Percentiles rank a stretch among this genome's conserved stretches.
Conservation (phyloP, 2,329 filamentous ascomycete species). For the Lomentospora prolificans region DNA sequence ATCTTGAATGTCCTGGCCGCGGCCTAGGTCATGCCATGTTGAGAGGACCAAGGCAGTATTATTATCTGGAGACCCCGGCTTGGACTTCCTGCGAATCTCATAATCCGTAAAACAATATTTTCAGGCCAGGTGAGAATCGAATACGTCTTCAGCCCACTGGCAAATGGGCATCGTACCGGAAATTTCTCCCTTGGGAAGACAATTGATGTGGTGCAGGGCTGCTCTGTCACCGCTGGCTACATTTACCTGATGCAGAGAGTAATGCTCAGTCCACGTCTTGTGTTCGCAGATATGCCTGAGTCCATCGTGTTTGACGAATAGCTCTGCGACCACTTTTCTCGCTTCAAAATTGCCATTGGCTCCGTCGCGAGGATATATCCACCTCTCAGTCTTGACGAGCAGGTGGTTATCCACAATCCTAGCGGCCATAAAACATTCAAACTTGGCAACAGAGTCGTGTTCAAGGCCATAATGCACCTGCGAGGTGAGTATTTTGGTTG, state of each 20-base stretch:
- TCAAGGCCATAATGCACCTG: background rate
- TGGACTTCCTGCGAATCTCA: background rate
- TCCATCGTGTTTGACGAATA: background rate
- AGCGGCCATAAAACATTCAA: background rate
- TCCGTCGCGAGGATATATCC: background rate
- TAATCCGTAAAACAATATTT: background rate
- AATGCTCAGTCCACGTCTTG: background rate
- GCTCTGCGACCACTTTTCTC: background rate
- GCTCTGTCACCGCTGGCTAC: background rate
- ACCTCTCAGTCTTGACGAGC: background rate
- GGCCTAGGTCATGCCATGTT: background rate
- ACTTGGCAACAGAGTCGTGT: background rate
- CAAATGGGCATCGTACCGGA: background rate
- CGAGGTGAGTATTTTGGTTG: background rate
- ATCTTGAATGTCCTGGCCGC: background rate
- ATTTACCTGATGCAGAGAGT: too few relatives aligned
- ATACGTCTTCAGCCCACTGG: background rate
- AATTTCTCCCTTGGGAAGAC: too few relatives aligned
- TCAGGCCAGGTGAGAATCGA: background rate
- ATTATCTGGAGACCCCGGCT: too few relatives aligned
- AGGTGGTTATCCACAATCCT: background rate
- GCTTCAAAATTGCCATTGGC: background rate
- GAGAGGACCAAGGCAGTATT: background rate
- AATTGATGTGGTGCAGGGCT: background rate
- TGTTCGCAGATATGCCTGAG: background rate